A percentile compares a stretch with the other conserved stretches of the same genome.
phyloP scores from a whole-genome alignment of 2,329 filamentous ascomycete genomes.

The Paecilomyces variotii region DNA sequence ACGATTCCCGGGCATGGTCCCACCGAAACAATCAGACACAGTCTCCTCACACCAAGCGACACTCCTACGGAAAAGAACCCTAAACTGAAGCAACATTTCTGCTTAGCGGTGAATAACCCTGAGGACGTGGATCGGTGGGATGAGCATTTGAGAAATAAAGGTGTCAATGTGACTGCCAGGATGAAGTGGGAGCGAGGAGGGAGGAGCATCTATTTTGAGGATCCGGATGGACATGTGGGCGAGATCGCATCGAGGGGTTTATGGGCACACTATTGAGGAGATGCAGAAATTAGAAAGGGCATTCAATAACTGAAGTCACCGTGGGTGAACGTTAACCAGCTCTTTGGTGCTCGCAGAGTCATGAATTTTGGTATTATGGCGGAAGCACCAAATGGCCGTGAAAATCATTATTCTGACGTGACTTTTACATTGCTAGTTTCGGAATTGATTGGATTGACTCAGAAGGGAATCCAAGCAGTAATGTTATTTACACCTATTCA shows the following conservation, averaged over 20 bases:
- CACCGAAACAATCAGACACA: constrained; percentile 1
- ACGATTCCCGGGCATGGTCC: constrained; percentile 8
- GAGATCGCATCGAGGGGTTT: constrained; percentile 22
- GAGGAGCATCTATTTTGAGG: constrained; percentile 23
- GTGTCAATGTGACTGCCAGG: constrained; percentile 14
- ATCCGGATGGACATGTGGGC: constrained; percentile 22
- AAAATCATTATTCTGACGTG: too few species aligned
- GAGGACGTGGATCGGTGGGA: constrained; percentile 19
- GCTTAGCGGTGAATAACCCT: constrained; percentile 15
- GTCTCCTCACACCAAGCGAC: not conserved
- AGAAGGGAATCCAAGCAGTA: too few species aligned
- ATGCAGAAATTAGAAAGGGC: not conserved
- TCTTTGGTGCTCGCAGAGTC: not conserved
- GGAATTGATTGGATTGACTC: too few species aligned
- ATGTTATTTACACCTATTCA: too few species aligned
- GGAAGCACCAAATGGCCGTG: too few species aligned
- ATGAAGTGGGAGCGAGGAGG: constrained; percentile 22
- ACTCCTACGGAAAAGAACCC: not conserved
- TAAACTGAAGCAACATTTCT: constrained; percentile 20
- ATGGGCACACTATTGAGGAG: constrained; percentile 18
- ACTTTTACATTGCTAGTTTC: too few species aligned
- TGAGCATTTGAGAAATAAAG: constrained; percentile 13
- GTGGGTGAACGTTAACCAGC: not conserved
- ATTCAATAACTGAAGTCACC: not conserved
- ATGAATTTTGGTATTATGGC: too few species aligned